Percentiles rank a stretch among this genome's conserved stretches.
Conservation (phyloP, 2,329 filamentous ascomycete genomes). For the Drechmeria coniospora region DNA sequence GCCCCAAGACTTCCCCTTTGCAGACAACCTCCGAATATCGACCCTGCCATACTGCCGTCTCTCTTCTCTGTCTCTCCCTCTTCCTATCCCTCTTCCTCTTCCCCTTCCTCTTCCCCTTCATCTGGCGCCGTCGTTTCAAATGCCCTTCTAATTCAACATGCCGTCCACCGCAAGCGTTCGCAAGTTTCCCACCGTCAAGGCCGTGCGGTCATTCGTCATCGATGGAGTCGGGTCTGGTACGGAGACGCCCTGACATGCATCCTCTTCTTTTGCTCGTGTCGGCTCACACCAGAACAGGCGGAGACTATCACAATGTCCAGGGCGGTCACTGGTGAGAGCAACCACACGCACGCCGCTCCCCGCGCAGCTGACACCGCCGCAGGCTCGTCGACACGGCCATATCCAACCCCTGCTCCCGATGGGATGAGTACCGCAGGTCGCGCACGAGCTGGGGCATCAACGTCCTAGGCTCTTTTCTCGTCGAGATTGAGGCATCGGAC, state of each 20-base stretch:
- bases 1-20: neutral
- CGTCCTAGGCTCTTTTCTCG: constrained; percentile 78
- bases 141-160: neutral
- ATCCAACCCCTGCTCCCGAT: constrained; percentile 80
- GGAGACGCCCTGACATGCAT: neutral
- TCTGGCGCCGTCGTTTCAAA: neutral
- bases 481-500: constrained; percentile 78
- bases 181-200: constrained; percentile 60
- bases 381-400: constrained; percentile 90
- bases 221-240: constrained; percentile 17
- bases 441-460: constrained; percentile 94
- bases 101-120: neutral
- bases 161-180: constrained; percentile 16
- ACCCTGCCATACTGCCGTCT: neutral
- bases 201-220: constrained; percentile 58
- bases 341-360: no score
- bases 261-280: neutral
- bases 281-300: constrained; percentile 28
- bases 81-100: neutral
- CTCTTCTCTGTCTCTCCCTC: neutral
- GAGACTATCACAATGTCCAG: constrained; percentile 87
- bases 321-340: constrained; percentile 52
- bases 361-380: constrained; percentile 9
- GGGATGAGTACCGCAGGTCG: constrained; percentile 75
- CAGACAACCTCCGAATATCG: neutral